These are phyloP conservation scores for Eimeria sp. DNA, from an alignment of 169 alveolate genomes.

Conservation along the genomic window DNA sequence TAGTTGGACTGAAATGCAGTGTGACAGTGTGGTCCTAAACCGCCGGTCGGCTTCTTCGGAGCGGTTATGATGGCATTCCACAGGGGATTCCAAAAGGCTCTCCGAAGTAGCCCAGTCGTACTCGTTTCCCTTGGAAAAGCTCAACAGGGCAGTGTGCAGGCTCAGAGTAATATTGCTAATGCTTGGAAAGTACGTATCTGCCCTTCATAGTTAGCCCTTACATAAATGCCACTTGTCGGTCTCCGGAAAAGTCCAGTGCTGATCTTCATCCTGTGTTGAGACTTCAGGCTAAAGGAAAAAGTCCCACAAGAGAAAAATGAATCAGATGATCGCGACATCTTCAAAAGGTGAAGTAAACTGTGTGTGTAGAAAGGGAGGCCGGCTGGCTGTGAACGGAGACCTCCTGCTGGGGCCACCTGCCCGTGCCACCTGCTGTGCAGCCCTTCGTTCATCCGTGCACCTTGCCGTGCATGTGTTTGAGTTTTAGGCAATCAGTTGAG, in stretches of 20 bases:
- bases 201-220: neutral
- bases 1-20: neutral
- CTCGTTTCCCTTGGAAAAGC: conserved; percentile 53
- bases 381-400: neutral
- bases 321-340: conserved; percentile 12
- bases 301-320: neutral
- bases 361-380: neutral
- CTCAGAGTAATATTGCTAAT: conserved; percentile 31
- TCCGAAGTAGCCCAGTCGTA: conserved; percentile 55
- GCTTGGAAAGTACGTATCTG: conserved; percentile 42
- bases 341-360: neutral
- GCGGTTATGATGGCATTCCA: neutral
- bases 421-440: neutral
- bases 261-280: neutral
- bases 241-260: neutral
- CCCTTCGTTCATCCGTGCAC: neutral
- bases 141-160: conserved; percentile 53
- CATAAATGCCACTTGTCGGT: neutral
- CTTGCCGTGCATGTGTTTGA: neutral
- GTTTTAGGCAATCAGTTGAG: conserved; percentile 12
- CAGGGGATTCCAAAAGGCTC: conserved; percentile 48
- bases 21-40: neutral
- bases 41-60: neutral
- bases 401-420: neutral
- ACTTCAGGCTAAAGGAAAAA: conserved; percentile 26